Base-by-base conservation (phyloP, 768 basidiomycete genomes). In the Cubamyces lactineus region DNA sequence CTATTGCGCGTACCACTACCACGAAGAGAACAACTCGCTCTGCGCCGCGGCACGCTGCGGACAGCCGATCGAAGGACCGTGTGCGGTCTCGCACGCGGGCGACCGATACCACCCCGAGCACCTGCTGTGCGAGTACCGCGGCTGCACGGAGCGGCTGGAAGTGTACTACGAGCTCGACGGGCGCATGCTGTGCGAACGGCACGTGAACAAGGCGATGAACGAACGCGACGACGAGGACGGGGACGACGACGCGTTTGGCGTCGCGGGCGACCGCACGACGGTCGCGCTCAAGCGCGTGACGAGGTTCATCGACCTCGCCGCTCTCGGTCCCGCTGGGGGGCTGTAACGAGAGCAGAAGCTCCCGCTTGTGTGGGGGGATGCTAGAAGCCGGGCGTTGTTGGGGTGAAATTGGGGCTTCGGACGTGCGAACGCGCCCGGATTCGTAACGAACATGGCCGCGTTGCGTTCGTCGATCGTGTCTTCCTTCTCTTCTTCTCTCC, bases 161-260 rank as follows among this genome's bases (percentile, higher is more conserved):
- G 91, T 96, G 70, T 97, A 97, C 70, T 97, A 89, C 86, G 94
- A 96, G 73, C 81, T 94, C 5, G 92, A 91, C 67, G 86, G 88
- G 24, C 77, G 84, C 75, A 92, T 92, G 87, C 77, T 93, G 57
- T 96, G 95, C 71, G 94, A 96, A 77, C 77, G 81, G 60, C 95
- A 96, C 74, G 89, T 89, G 54, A 62, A 57, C 64, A 72, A 46
- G 62, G 73, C 49, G 54, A 71, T 67, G 62, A 66, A 59, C 52
- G 66, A 54, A 19, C 67, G 67, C 47, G 65, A 61, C 28, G 62
- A 64, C 45, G 66, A 68, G 28, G 68, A 71, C 41, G 45, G 59
- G 39, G 67, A 63, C 53, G 69, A 64, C 40, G 69, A 63, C 56
- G 50, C 57, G 17, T 54, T 48, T 54, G 62, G 39, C 54, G 67